Percentiles rank a stretch among this genome's conserved stretches.
These are phyloP conservation scores for Pseudogymnoascus sp. DNA, from an alignment of 2,329 filamentous ascomycete species.

Conservation along the genomic window DNA sequence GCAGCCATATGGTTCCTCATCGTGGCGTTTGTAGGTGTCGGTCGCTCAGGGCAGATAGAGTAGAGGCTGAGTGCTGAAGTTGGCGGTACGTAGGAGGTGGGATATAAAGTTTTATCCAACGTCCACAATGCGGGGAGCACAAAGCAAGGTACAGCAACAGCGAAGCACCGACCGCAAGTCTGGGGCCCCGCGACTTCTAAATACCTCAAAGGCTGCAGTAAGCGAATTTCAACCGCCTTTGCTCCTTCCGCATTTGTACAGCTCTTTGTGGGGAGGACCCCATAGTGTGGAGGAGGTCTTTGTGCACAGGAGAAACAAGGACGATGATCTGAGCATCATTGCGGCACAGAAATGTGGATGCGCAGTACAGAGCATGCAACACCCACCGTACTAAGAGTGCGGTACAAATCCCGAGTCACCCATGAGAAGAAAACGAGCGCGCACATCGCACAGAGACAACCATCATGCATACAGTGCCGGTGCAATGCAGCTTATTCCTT, in stretches of 20 bases:
- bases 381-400: neutral
- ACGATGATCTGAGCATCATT: neutral
- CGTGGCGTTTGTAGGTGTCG: neutral
- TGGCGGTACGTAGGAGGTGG: neutral
- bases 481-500: no score
- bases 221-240: neutral
- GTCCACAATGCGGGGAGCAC: neutral
- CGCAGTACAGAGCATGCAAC: neutral
- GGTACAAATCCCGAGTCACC: neutral
- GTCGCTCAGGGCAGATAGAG: neutral
- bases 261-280: neutral
- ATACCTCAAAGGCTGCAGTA: neutral
- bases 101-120: neutral
- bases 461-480: neutral
- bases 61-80: neutral
- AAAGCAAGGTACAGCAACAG: neutral
- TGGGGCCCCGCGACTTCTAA: neutral
- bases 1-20: constrained; percentile 5
- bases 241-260: neutral
- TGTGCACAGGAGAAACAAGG: neutral
- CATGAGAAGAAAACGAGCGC: neutral
- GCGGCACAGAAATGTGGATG: neutral
- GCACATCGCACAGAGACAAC: neutral
- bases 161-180: neutral
- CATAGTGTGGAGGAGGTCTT: neutral